Percentiles rank a stretch among this genome's conserved stretches.
Conservation (phyloP, 176 grass and related monocot species). For the Oryza officinalis region DNA sequence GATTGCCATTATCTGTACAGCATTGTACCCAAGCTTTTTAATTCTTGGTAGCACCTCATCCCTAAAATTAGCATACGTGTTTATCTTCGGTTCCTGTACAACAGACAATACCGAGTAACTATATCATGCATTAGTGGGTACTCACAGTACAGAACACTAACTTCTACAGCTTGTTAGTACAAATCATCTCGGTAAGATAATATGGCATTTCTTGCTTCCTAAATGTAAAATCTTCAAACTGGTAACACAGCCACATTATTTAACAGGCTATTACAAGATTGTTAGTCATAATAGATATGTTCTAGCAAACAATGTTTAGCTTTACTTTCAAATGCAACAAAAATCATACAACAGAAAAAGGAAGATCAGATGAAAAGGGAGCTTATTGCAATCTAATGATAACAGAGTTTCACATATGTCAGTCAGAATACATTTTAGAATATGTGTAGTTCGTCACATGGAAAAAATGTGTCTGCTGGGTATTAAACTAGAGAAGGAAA, state of each 20-base stretch:
- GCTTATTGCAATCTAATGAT: too few relatives aligned
- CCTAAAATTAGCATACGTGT: constrained; percentile 91
- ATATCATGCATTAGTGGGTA: not conserved
- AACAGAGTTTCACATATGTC: not conserved
- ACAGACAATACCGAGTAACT: not conserved
- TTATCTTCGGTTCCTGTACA: constrained; percentile 82
- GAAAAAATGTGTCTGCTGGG: constrained; percentile 1
- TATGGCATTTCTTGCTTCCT: constrained; percentile 6
- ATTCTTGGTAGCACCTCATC: constrained; percentile 95
- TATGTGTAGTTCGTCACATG: not conserved
- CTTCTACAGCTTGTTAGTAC: constrained; percentile 1
- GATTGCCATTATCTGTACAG: constrained; percentile 99
- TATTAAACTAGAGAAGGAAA: not conserved
- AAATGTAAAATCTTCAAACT: not conserved
- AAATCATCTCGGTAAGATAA: not conserved
- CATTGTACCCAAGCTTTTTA: constrained; percentile 97
- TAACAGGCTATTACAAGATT: constrained; percentile 1
- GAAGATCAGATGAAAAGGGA: too few relatives aligned
- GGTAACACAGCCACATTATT: constrained; percentile 6
- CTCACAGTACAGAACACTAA: not conserved
- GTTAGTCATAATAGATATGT: constrained; percentile 28
- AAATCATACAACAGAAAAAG: constrained; percentile 15
- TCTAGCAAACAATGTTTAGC: constrained; percentile 12
- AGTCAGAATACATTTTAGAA: constrained; percentile 22
- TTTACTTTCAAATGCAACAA: constrained; percentile 3